phyloP scores from a whole-genome alignment of 2,329 filamentous ascomycete genomes.

The Acrodontium crateriforme region DNA sequence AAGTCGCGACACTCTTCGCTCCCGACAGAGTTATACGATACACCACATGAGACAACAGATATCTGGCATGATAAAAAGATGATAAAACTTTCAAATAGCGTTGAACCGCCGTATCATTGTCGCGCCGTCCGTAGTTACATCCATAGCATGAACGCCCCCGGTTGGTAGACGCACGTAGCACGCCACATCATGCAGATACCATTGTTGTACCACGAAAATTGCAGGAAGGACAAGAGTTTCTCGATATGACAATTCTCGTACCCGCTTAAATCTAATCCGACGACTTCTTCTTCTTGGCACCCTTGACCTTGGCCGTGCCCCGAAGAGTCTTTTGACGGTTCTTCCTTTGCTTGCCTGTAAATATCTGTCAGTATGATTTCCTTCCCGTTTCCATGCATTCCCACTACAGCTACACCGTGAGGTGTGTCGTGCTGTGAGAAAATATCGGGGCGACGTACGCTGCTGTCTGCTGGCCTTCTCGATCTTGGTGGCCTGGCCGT shows the following conservation, averaged over 20 bases:
- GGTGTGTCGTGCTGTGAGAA: constrained; percentile 4
- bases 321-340: constrained; percentile 98
- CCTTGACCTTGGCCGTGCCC: constrained; percentile 97
- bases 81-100: too few relatives aligned
- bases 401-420: constrained; percentile 9
- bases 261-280: constrained; percentile 33
- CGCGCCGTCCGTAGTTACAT: too few relatives aligned
- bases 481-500: constrained; percentile 83
- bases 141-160: constrained; percentile 6
- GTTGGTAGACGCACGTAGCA: constrained; percentile 1
- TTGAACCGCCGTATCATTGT: too few relatives aligned
- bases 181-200: constrained; percentile 2
- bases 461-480: constrained; percentile 98
- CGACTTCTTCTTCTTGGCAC: constrained; percentile 87
- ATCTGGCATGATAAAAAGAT: too few relatives aligned
- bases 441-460: constrained; percentile 52
- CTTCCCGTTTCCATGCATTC: constrained; percentile 1
- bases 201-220: background rate
- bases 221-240: background rate
- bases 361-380: constrained; percentile 7
- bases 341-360: constrained; percentile 98
- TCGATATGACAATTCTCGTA: constrained; percentile 3
- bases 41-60: too few relatives aligned
- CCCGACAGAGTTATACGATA: too few relatives aligned
- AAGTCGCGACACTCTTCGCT: too few relatives aligned